phyloP scores from a whole-genome alignment of 257 asterid genomes.

The Misopates orontium region DNA sequence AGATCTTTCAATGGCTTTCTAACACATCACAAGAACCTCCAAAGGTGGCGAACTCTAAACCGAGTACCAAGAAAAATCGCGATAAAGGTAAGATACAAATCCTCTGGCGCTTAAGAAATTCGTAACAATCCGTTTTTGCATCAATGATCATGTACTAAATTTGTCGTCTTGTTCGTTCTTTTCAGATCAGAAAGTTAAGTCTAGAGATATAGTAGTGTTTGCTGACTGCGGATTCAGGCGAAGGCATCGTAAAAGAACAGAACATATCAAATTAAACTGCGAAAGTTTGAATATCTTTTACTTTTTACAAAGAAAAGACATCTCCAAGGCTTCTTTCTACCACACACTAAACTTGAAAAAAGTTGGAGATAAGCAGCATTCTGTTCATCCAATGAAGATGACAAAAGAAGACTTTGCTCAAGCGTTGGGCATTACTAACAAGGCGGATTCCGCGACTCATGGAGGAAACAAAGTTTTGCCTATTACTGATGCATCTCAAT shows the following conservation, averaged over 20 bases:
- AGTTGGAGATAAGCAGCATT: slow-evolving; percentile 30
- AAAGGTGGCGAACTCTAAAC: slow-evolving; percentile 26
- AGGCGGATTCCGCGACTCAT: slow-evolving; percentile 32
- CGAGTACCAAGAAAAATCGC: slow-evolving; percentile 20
- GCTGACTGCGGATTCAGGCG: neutral
- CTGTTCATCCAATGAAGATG: slow-evolving; percentile 23
- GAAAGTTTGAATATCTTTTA: slow-evolving; percentile 11
- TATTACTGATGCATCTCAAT: slow-evolving; percentile 40
- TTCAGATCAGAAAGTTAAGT: slow-evolving; percentile 10
- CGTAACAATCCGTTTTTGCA: neutral
- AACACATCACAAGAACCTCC: slow-evolving; percentile 43
- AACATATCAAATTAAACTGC: slow-evolving; percentile 22
- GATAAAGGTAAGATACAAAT: slow-evolving; percentile 28
- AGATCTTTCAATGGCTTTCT: slow-evolving; percentile 58
- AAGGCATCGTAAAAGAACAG: slow-evolving; percentile 25
- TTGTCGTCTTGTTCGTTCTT: neutral
- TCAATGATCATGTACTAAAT: neutral
- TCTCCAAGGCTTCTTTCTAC: slow-evolving; percentile 45
- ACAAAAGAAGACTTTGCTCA: slow-evolving; percentile 43
- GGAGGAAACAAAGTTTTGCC: slow-evolving; percentile 61
- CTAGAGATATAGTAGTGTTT: neutral
- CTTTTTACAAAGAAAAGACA: slow-evolving; percentile 37
- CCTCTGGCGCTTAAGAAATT: neutral
- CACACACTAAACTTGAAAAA: slow-evolving; percentile 43
- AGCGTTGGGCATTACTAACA: slow-evolving; percentile 40